These are phyloP conservation scores for Alnus rubra DNA, from an alignment of 306 rosid species.

Conservation along the genomic window DNA sequence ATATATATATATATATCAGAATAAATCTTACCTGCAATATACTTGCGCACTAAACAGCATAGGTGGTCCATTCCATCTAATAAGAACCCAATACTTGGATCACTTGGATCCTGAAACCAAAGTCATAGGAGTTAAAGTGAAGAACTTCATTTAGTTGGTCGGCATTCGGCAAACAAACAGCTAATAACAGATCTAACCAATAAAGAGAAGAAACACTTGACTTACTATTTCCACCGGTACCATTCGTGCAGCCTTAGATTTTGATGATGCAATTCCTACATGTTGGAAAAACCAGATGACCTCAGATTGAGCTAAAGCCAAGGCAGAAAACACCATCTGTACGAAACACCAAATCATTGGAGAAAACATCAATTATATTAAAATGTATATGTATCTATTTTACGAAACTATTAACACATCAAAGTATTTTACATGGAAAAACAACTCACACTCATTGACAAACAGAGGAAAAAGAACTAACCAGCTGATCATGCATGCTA, in stretches of 20 bases:
- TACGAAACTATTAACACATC: neutral
- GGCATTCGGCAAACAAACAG: slow-evolving; percentile 17
- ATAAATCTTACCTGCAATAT: slow-evolving; percentile 76
- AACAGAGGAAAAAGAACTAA: neutral
- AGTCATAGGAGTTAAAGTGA: slow-evolving; percentile 31
- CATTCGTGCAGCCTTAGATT: slow-evolving; percentile 70
- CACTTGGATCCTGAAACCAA: slow-evolving; percentile 84
- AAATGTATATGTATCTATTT: neutral
- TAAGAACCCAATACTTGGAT: slow-evolving; percentile 92
- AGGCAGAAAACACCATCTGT: slow-evolving; percentile 98
- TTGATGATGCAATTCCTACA: slow-evolving; percentile 86
- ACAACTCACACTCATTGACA: neutral
- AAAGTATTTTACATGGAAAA: neutral
- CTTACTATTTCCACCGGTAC: slow-evolving; percentile 85
- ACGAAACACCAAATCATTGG: slow-evolving; percentile 35
- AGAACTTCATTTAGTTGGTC: slow-evolving; percentile 28
- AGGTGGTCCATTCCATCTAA: slow-evolving; percentile 94
- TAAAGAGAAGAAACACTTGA: slow-evolving; percentile 27
- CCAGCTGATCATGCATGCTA: neutral
- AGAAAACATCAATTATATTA: slow-evolving; percentile 10
- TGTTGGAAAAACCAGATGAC: slow-evolving; percentile 96
- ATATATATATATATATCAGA: neutral
- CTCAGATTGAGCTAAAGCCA: slow-evolving; percentile 98
- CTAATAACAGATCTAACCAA: slow-evolving; percentile 17
- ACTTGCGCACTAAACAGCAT: slow-evolving; percentile 95